A percentile compares a stretch with the other conserved stretches of the same genome.
These are phyloP conservation scores for Naganishia albida DNA, from an alignment of 1,284 basidiomycete species.

Conservation along the genomic window DNA sequence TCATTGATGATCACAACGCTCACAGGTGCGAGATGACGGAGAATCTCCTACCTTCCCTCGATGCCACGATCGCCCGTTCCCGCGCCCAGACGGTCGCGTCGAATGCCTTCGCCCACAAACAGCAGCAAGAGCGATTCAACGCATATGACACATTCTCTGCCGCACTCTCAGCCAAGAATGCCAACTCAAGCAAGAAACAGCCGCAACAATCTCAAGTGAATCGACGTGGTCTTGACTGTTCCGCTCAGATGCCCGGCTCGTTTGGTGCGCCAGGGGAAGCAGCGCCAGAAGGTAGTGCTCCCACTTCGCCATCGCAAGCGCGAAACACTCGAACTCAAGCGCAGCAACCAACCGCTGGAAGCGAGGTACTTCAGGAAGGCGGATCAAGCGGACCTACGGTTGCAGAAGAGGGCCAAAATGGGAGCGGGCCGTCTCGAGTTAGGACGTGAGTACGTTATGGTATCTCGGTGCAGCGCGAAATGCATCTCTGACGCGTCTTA, in stretches of 20 bases:
- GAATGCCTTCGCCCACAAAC: conserved; percentile 5
- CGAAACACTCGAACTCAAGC: conserved; percentile 1
- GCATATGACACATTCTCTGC: conserved; percentile 8
- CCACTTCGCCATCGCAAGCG: background rate
- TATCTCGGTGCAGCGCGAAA: too few relatives aligned
- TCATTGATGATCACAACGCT: background rate
- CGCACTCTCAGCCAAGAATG: background rate
- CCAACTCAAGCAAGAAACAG: background rate
- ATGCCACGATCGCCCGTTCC: conserved; percentile 46
- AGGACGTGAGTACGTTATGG: conserved; percentile 25
- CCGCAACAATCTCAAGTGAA: background rate
- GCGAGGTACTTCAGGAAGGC: background rate
- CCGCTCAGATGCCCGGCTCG: background rate
- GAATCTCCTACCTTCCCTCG: conserved; percentile 61
- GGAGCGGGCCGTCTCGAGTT: background rate
- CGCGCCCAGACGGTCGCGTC: conserved; percentile 26
- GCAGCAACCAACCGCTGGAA: background rate
- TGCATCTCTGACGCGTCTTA: background rate
- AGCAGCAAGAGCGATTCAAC: conserved; percentile 12
- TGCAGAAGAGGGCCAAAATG: background rate
- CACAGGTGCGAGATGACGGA: conserved; percentile 72
- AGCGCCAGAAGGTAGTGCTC: background rate
- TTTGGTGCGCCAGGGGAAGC: background rate
- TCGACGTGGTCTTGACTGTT: background rate
- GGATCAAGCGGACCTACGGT: background rate